These are phyloP conservation scores for Geranium rotundifolium DNA, from an alignment of 345 rosid genomes.

Conservation along the genomic window DNA sequence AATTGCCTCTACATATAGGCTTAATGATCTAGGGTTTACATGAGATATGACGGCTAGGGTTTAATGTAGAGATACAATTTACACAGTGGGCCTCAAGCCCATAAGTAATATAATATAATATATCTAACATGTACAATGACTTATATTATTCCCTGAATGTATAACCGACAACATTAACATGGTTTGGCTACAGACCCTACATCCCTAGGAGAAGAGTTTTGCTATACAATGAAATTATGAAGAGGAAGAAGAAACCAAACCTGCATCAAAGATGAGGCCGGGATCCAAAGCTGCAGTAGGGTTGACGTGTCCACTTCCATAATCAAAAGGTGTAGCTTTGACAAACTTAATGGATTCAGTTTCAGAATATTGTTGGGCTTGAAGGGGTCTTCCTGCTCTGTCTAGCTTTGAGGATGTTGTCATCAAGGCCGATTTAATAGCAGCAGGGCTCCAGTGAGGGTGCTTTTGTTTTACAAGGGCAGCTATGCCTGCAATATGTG, in stretches of 20 bases:
- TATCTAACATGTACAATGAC: too few relatives aligned
- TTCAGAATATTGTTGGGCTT: conserved; percentile 84
- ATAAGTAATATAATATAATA: too few relatives aligned
- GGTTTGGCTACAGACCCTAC: too few relatives aligned
- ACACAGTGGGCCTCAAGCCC: too few relatives aligned
- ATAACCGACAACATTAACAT: too few relatives aligned
- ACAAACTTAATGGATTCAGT: conserved; percentile 68
- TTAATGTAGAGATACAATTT: too few relatives aligned
- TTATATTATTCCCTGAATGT: too few relatives aligned
- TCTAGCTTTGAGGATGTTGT: conserved; percentile 76
- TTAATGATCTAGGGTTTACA: too few relatives aligned
- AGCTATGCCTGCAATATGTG: conserved; percentile 97
- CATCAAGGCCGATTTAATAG: conserved; percentile 27
- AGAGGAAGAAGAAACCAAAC: conserved; percentile 16
- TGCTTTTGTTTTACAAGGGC: conserved; percentile 95
- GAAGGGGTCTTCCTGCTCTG: conserved; percentile 86
- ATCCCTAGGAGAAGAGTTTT: too few relatives aligned
- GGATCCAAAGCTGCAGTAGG: conserved; percentile 97
- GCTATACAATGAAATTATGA: neutral
- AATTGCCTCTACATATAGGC: too few relatives aligned
- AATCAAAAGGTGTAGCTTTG: conserved; percentile 86
- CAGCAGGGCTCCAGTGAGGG: conserved; percentile 93
- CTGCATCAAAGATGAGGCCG: conserved; percentile 91
- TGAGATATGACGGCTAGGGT: too few relatives aligned
- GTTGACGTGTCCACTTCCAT: conserved; percentile 92